phyloP scores from a whole-genome alignment of 148 eudicot genomes.

The Fagopyrum tataricum region DNA sequence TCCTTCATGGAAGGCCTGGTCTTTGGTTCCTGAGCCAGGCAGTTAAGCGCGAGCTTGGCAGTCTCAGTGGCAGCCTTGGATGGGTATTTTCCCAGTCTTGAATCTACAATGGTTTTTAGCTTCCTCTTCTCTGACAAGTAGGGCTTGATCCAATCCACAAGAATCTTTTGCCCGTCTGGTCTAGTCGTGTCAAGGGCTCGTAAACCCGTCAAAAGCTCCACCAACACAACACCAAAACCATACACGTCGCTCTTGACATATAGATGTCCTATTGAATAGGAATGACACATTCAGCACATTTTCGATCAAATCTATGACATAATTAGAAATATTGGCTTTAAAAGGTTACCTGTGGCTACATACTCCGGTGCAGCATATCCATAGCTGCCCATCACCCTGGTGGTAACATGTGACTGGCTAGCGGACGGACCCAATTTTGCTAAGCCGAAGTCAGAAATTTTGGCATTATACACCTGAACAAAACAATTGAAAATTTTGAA shows the following conservation, averaged over 20 bases:
- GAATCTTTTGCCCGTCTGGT: slow-evolving; percentile 32
- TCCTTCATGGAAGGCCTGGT: slow-evolving; percentile 73
- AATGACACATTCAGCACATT: neutral
- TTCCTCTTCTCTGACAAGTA: slow-evolving; percentile 39
- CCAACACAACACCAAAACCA: slow-evolving; percentile 81
- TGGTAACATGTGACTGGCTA: slow-evolving; percentile 62
- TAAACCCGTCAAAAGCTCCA: slow-evolving; percentile 62
- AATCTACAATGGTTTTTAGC: slow-evolving; percentile 57
- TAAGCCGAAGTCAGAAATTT: slow-evolving; percentile 78
- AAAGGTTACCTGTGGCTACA: slow-evolving; percentile 74
- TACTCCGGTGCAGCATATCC: slow-evolving; percentile 95
- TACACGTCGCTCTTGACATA: slow-evolving; percentile 83
- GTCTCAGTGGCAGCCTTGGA: slow-evolving; percentile 46
- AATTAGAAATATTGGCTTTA: neutral
- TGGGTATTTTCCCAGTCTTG: slow-evolving; percentile 64
- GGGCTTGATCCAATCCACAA: slow-evolving; percentile 70
- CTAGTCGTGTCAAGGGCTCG: slow-evolving; percentile 57
- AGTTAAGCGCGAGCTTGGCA: slow-evolving; percentile 64
- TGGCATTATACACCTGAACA: slow-evolving; percentile 60
- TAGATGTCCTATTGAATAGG: slow-evolving; percentile 50
- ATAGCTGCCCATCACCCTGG: slow-evolving; percentile 67
- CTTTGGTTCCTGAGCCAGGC: slow-evolving; percentile 46
- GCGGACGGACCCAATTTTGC: slow-evolving; percentile 69
- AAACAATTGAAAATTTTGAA: neutral
- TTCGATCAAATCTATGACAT: neutral